phyloP scores from a whole-genome alignment of 2,329 filamentous ascomycete species.

The Cylindrodendrum hubeiense region DNA sequence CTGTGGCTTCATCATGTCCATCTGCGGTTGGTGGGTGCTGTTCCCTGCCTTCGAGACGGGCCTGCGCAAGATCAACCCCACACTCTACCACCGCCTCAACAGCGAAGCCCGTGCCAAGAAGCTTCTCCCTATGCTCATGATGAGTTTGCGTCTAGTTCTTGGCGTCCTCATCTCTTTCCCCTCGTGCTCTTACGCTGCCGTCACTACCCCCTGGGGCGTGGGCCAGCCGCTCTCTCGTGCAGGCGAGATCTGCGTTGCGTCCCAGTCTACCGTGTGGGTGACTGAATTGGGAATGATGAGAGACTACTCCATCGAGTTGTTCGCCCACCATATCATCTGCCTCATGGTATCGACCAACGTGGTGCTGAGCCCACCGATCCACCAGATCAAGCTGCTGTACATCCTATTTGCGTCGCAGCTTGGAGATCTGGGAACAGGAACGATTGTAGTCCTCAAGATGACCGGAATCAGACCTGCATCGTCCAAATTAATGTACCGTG shows the following conservation, averaged over 20 bases:
- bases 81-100: conserved; percentile 27
- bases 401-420: conserved; percentile 42
- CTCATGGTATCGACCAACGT: conserved; percentile 37
- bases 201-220: conserved; percentile 38
- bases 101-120: conserved; percentile 25
- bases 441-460: conserved; percentile 36
- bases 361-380: conserved; percentile 34
- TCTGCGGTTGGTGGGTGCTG: conserved; percentile 37
- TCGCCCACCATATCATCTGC: conserved; percentile 43
- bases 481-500: conserved; percentile 31
- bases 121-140: conserved; percentile 33
- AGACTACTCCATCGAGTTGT: conserved; percentile 35
- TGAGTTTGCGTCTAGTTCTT: conserved; percentile 34
- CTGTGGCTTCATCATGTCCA: conserved; percentile 31
- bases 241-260: conserved; percentile 40
- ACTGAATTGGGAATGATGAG: conserved; percentile 33
- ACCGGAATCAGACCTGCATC: conserved; percentile 27
- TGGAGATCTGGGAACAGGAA: conserved; percentile 38
- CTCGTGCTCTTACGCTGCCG: conserved; percentile 28
- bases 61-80: conserved; percentile 25
- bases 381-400: conserved; percentile 44
- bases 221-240: conserved; percentile 31
- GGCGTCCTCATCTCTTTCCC: conserved; percentile 22
- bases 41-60: conserved; percentile 27
- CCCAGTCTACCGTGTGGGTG: conserved; percentile 41